phyloP scores from a whole-genome alignment of 2,329 filamentous ascomycete species.

The Hypoxylon sp. region DNA sequence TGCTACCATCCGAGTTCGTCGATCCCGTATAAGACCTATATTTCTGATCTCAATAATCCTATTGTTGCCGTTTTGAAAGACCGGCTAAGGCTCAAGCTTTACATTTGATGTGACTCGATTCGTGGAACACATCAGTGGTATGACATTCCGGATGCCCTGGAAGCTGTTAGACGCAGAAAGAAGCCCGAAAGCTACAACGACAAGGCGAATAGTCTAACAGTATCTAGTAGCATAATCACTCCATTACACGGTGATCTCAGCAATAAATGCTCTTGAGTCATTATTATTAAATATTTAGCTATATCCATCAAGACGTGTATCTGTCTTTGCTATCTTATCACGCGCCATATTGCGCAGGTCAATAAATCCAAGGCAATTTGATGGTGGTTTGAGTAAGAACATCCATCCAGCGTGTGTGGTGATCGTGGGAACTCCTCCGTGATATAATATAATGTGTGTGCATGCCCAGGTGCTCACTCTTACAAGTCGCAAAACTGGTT shows the following conservation, averaged over 20 bases:
- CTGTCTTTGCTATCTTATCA: slow-evolving; percentile 13
- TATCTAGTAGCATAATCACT: too few relatives aligned
- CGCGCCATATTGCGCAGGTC: background rate
- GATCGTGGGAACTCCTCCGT: background rate
- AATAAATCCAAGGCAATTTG: background rate
- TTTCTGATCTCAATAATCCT: too few relatives aligned
- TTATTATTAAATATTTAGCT: slow-evolving; percentile 35
- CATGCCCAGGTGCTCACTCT: background rate
- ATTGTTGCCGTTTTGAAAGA: too few relatives aligned
- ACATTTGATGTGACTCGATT: too few relatives aligned
- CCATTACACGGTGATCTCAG: background rate
- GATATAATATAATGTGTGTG: background rate
- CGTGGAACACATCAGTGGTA: too few relatives aligned
- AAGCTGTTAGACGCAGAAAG: too few relatives aligned
- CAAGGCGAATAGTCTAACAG: too few relatives aligned
- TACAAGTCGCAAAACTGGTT: background rate
- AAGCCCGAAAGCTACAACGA: too few relatives aligned
- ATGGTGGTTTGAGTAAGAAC: slow-evolving; percentile 18
- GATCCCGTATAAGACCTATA: too few relatives aligned
- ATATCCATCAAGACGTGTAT: slow-evolving; percentile 27
- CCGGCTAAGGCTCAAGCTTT: too few relatives aligned
- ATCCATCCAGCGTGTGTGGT: background rate
- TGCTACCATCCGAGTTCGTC: too few relatives aligned
- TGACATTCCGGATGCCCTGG: too few relatives aligned
- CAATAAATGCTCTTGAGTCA: slow-evolving; percentile 18